phyloP scores from a whole-genome alignment of 2,329 filamentous ascomycete species.

The Trichothecium sympodiale region DNA sequence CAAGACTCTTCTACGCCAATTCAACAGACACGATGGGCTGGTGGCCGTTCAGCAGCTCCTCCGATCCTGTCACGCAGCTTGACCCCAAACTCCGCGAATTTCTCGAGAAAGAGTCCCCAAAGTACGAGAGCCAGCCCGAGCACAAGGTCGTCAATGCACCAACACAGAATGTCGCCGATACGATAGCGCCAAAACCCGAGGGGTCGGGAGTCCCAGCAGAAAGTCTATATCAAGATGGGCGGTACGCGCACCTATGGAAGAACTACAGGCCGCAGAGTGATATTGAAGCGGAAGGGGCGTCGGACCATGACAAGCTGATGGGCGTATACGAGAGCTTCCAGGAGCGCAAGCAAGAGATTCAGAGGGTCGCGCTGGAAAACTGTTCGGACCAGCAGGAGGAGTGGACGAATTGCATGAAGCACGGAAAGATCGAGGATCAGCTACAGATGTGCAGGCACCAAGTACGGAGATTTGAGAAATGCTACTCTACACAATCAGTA shows the following conservation, averaged over 20 bases:
- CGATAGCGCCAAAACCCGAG: neutral
- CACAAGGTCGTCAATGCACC: slow-evolving; percentile 6
- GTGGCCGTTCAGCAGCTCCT: slow-evolving; percentile 36
- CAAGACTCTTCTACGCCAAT: neutral
- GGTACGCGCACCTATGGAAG: slow-evolving; percentile 82
- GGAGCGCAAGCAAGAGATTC: slow-evolving; percentile 66
- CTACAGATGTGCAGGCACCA: slow-evolving; percentile 74
- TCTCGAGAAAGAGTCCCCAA: slow-evolving; percentile 72
- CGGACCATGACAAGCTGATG: slow-evolving; percentile 68
- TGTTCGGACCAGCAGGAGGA: slow-evolving; percentile 80
- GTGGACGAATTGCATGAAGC: slow-evolving; percentile 71
- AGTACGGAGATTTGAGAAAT: slow-evolving; percentile 69
- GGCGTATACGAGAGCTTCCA: slow-evolving; percentile 79
- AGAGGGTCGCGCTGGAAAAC: slow-evolving; percentile 79
- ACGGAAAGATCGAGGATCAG: slow-evolving; percentile 54
- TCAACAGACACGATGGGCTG: slow-evolving; percentile 38
- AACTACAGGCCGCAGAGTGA: slow-evolving; percentile 66
- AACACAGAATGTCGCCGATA: neutral
- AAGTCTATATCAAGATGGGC: slow-evolving; percentile 48
- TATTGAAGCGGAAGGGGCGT: slow-evolving; percentile 57
- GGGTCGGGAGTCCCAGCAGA: slow-evolving; percentile 29
- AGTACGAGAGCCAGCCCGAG: slow-evolving; percentile 36
- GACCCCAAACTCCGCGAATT: slow-evolving; percentile 78
- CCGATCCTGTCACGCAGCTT: slow-evolving; percentile 58
- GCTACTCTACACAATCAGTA: slow-evolving; percentile 80